A percentile compares a stretch with the other conserved stretches of the same genome.
phyloP scores from a whole-genome alignment of 208 protist species.

The Entamoeba dispar region DNA sequence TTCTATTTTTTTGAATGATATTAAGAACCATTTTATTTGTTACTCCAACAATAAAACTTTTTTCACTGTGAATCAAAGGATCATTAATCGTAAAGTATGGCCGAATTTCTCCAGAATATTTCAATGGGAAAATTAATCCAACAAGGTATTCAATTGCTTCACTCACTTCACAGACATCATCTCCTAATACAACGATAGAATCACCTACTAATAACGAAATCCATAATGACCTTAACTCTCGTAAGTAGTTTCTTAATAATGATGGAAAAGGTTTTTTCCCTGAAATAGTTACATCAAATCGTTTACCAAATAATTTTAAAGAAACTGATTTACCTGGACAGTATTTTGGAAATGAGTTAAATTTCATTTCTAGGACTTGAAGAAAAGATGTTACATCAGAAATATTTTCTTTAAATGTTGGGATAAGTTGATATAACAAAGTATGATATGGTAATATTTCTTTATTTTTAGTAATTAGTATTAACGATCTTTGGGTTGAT shows the following conservation, averaged over 20 bases:
- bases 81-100: neutral
- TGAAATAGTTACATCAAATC: neutral
- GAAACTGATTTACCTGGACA: neutral
- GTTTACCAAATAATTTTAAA: neutral
- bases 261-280: neutral
- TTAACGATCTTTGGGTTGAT: neutral
- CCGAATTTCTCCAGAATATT: neutral
- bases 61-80: neutral
- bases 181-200: neutral
- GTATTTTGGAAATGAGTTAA: neutral
- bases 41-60: neutral
- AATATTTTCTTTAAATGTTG: neutral
- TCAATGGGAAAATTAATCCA: neutral
- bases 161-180: neutral
- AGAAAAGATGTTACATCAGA: neutral
- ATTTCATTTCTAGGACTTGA: neutral
- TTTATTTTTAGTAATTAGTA: neutral
- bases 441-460: neutral
- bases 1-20: neutral
- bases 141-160: neutral
- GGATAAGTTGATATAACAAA: neutral
- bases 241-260: neutral
- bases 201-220: neutral
- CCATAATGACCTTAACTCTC: neutral
- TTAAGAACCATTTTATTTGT: neutral